Evolutionary conservation across 805 yeast species (phyloP), one percentile per base, ranked within the genome.

Genomic region (Myxozyma lipomycoides): DNA sequence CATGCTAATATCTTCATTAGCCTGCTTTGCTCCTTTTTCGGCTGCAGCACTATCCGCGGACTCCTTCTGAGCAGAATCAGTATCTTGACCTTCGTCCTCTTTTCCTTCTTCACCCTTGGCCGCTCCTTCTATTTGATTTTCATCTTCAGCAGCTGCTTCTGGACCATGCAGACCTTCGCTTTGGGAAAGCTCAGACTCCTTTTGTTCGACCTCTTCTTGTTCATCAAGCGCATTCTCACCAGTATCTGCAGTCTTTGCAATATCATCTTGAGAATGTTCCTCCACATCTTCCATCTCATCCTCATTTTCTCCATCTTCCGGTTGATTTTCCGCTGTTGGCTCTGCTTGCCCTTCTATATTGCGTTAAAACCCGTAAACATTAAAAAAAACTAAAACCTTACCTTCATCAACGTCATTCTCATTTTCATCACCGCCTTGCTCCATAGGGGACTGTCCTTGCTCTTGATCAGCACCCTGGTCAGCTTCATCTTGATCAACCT

Each of bases 121-220:
- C 15, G 52, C 55, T 3, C 82, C 81, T 22, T 73, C 70, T 46
- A 78, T 76, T 10, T 82, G 81, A 23, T 65, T 53, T 3, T 63
- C 67, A 22, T 67, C 70, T 62, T 79, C 82, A 49, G 78, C 84
- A 5, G 81, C 76, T 52, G 86, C 83, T 64, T 86, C 95, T n/a
- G 84, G 73, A 23, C 87, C 86, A 65, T 86, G 88, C 49, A 85
- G 82, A 48, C 86, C 78, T 22, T 81, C 84, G 24, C 82, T 82
- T 34, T 82, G 76, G 12, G 81, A 77, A 28, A 65, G 70, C n/a
- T 65, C 66, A 26, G 71, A 70, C 23, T 73, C 77, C 21, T 70
- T 69, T 15, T 64, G 67, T 15, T 55, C 67, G 9, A 50, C 65
- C 22, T 56, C 61, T 3, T 50, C 63, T 2, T 23, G 30, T 15